Base-by-base conservation (phyloP, 306 rosid genomes). In the Phaseolus lunatus region DNA sequence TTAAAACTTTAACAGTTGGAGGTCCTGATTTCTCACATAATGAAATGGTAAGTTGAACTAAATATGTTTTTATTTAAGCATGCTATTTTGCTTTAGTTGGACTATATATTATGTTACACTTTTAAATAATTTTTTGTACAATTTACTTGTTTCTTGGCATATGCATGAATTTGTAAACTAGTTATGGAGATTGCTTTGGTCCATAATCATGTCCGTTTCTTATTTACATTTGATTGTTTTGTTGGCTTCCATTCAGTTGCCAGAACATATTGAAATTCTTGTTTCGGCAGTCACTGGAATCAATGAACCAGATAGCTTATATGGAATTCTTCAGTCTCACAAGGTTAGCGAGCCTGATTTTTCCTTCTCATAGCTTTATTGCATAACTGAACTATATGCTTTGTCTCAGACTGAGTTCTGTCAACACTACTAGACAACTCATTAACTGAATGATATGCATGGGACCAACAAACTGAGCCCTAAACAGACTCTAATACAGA, bases 231-330 rank as follows among this genome's bases (percentile, higher is more conserved):
- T 48, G 69, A 35, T 63, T 61, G 52, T 45, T 76, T 66, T 48
- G 13, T 63, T 71, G 70, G 73, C 68, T 70, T 81, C 71, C 63
- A 75, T 62, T 44, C 94, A 94, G 98, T 78, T 94, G 77, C 90
- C 96, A 63, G 89, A 72, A 70, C 98, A 94, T 80, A 83, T 94
- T 84, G 93, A 92, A 89, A 87, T 92, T 82, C 90, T 94, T 37
- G 90, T 92, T 72, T 88, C 91, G 16, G 96, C 98, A 7, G 87
- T 88, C 68, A 92, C 91, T 84, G 86, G 90, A 85, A 94, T 94
- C 45, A 94, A 94, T 70, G 97, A 92, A 89, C 97, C 96, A 26
- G 97, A 94, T 87, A 90, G 97, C 90, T 87, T 94, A 73, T 92
- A 94, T 48, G 98, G 98, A 81, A 94, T 94, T 71, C 88, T 92